Base-by-base conservation (phyloP, 108 stramenopile genomes). In the Discostella pseudostelligera region DNA sequence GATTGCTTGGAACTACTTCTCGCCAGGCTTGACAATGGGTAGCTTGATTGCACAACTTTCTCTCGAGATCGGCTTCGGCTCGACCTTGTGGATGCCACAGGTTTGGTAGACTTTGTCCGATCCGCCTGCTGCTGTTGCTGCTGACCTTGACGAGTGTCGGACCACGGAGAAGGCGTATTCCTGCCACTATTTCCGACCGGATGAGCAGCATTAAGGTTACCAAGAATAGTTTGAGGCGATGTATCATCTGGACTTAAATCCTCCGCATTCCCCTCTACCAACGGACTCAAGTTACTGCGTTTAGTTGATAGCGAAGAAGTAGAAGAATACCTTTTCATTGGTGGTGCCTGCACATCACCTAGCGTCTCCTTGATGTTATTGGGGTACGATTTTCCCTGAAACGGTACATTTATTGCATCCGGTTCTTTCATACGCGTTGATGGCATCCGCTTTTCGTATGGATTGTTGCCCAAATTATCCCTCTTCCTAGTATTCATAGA, bases 241-340 rank as follows among this genome's bases (percentile, higher is more conserved):
- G 4, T n/a, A 37, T 14, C 12, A 19, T 59, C 17, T 0, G 51
- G 51, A 53, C 37, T 39, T 4, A 6, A 20, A 4, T 43, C 58
- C 39, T 37, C 37, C 20, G 12, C 17, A 37, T 29, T 39, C 37
- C 58, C 58, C 11, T 59, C 58, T 37, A 12, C 19, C 58, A 59
- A 59, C 22, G 58, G 58, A 59, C 35, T 37, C 22, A 59, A 21
- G 21, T 35, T 59, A 1, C 11, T 39, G 14, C 42, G 42, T 11
- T 12, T 43, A 3, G 12, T 53, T 11, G 13, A 11, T 8, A 19
- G 11, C 14, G 37, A 35, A 35, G 58, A 32, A 26, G 36, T 10
- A 0, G 58, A 29, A 32, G 37, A 14, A 39, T 8, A 19, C 4
- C 8, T 28, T 16, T 16, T 39, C 36, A 28, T 39, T 1, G 0